These are phyloP conservation scores for Mortierella sp. DNA, from an alignment of 371 early-diverging fungal species.

Conservation along the genomic window DNA sequence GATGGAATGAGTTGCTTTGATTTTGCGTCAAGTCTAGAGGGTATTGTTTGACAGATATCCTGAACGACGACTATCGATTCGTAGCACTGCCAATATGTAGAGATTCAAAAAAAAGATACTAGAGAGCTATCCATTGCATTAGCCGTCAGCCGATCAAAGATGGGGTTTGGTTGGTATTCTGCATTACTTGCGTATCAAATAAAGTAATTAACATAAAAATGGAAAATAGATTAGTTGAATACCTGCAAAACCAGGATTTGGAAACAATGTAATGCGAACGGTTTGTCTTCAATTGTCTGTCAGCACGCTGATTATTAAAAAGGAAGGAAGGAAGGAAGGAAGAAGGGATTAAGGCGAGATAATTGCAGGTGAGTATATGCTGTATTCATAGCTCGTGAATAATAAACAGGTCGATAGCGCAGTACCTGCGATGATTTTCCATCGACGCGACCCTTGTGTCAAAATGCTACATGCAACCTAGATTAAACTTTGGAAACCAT, in stretches of 20 bases:
- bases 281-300: background rate
- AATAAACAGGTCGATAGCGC: background rate
- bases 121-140: slow-evolving; percentile 2
- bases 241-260: background rate
- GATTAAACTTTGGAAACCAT: too few relatives aligned
- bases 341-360: background rate
- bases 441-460: slow-evolving; percentile 1
- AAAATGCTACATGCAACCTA: too few relatives aligned
- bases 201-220: background rate
- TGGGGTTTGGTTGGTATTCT: too few relatives aligned
- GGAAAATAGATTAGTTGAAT: background rate
- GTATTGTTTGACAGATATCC: background rate
- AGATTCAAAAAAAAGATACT: background rate
- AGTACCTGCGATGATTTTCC: slow-evolving; percentile 13
- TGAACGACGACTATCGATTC: background rate
- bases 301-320: background rate
- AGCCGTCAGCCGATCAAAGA: too few relatives aligned
- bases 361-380: too few relatives aligned
- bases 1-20: background rate
- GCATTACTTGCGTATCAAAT: too few relatives aligned
- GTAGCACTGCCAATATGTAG: background rate
- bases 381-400: background rate
- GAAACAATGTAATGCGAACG: background rate
- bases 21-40: background rate
- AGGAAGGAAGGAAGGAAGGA: background rate